Base-by-base conservation (phyloP, 495 filamentous ascomycete genomes). In the Lophiotrema nucula region DNA sequence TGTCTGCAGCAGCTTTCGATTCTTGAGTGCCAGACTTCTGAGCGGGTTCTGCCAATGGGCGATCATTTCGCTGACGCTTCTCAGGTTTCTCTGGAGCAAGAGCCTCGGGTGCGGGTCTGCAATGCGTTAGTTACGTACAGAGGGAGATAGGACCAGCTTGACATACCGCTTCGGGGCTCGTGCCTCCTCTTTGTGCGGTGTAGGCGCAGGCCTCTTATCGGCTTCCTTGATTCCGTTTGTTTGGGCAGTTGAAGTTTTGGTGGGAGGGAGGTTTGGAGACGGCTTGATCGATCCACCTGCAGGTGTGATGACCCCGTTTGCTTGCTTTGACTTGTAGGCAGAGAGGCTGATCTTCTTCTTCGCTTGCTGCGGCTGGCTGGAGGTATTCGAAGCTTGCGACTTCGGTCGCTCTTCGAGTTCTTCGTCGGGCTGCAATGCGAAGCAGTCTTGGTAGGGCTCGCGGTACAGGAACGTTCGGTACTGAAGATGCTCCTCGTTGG, bases 311-410 rank as follows among this genome's bases (percentile, higher is more conserved):
- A 55, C 26, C 4, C 55, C 59, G 53, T 60, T 63, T n/a, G 58
- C 58, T 33, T 67, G 54, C 44, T 67, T 67, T 5, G 61, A 58
- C 35, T 69, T 69, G 42, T 69, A 69, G 8, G 47, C 67, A 27
- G 55, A 59, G 15, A 65, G 54, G 24, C 35, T 69, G 16, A 69
- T 67, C 47, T 65, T 65, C 51, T 69, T 69, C 56, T 69, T 69
- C 18, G 64, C 10, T 35, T n/a, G 8, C 31, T 35, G 52, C 1
- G 23, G 47, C 38, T 54, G 56, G 4, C 19, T 25, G 5, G 46
- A 39, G 11, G 31, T 49, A 42, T 47, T 56, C 6, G 50, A 39
- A 4, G 44, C 35, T 25, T 52, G 54, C 33, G 56, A 35, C 47
- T 65, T 60, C 11, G 56, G 31, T 41, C 39, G 46, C 23, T 50